Evolutionary conservation across 805 yeast genomes (phyloP).

Genomic region (Lachancea dasiensis): DNA sequence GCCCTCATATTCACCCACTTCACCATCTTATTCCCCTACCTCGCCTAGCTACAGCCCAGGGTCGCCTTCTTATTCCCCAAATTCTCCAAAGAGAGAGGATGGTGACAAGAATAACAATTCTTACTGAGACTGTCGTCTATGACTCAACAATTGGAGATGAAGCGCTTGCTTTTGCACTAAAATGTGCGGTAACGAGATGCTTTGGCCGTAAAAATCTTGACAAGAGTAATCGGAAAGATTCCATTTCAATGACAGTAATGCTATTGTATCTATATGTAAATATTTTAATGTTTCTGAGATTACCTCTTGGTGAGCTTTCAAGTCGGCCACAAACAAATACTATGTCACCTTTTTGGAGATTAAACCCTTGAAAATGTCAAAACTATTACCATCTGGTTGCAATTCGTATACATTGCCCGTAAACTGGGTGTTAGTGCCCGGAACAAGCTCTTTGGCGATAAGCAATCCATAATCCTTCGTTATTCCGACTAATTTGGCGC

Average conservation of each 20-base stretch:
- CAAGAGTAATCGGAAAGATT: background rate
- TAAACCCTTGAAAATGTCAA: slow-evolving; percentile 88
- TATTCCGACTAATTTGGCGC: slow-evolving; percentile 73
- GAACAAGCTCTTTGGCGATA: slow-evolving; percentile 60
- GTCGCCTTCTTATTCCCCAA: too few relatives aligned
- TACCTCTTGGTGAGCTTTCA: background rate
- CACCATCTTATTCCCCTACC: slow-evolving; percentile 55
- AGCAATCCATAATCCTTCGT: slow-evolving; percentile 80
- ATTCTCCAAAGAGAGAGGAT: slow-evolving; percentile 47
- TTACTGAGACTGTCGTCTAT: too few relatives aligned
- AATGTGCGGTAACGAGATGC: too few relatives aligned
- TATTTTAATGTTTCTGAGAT: slow-evolving; percentile 9
- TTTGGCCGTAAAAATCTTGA: too few relatives aligned
- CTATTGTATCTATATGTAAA: slow-evolving; percentile 4
- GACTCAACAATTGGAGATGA: too few relatives aligned
- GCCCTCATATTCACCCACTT: slow-evolving; percentile 53
- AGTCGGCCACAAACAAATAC: background rate
- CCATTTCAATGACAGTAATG: background rate
- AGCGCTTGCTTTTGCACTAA: too few relatives aligned
- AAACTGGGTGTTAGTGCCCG: slow-evolving; percentile 33
- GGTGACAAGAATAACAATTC: background rate
- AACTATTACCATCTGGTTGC: slow-evolving; percentile 97
- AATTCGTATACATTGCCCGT: slow-evolving; percentile 59
- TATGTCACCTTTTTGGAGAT: slow-evolving; percentile 50
- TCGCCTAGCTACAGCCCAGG: too few relatives aligned